Evolutionary conservation across 805 yeast species (phyloP), one percentile per base, ranked within the genome.

Genomic region (Saccharomycopsis synnaedendra): DNA sequence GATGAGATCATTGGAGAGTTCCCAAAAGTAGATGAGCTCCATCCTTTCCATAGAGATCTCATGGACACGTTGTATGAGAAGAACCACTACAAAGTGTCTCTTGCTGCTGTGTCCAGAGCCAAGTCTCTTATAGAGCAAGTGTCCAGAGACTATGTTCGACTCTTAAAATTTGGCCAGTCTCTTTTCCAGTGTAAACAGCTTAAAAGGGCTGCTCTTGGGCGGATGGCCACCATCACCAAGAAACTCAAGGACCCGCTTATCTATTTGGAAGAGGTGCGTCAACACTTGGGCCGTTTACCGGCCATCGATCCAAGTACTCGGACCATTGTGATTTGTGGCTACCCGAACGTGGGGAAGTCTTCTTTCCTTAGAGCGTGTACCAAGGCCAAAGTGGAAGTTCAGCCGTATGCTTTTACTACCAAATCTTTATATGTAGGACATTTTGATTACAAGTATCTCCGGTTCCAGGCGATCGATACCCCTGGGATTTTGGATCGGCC

Each of bases 401-500:
- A 93, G 68, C 99, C 99, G 39, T 93, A 93, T 67, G 98, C 98
- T 34, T 93, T 93, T 80, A 93, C 99, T 57, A 93, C 99, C 53
- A 93, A 93, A 71, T 85, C 96, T 33, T 71, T 93, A 59, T 93
- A 87, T 60, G 99, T 93, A 50, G 99, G 99, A 57, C 99, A 93
- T 70, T 93, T 93, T 64, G 99, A 93, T 70, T 93, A 93, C 72
- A 93, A 93, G 70, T 94, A 93, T 67, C 72, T 93, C 62, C 76
- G 99, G 62, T 93, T 93, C 73, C 99, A 93, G 72, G 98, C 97
- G 48, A 93, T 93, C 62, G 99, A 93, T 68, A 93, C 98, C 37
- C 98, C 99, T 34, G 99, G 99, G 72, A 89, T 93, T 60, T 74
- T 93, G 64, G 99, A 93, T 68, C 81, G 97, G 66, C 98, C 98